Evolutionary conservation across 331 rosid genomes (phyloP), one percentile per base, ranked within the genome.

Genomic region (Stylosanthes scabra): DNA sequence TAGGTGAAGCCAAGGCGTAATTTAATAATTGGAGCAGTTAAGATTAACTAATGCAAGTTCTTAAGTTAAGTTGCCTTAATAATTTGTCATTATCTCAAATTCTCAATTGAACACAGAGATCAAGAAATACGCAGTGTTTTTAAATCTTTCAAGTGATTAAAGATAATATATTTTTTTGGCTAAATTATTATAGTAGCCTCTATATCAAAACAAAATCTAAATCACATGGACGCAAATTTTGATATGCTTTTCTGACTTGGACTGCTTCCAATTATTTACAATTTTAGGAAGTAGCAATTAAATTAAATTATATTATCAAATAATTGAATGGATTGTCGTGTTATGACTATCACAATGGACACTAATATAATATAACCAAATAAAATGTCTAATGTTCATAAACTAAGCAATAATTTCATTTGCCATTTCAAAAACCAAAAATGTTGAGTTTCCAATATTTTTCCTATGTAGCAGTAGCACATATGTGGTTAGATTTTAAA

Each of bases 371-470:
- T 34, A 34, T 34, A 34, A 34, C 6, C 6, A 34, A 34, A 34
- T 3, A 34, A 34, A 34, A 3, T 34, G 49, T 3, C 34, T 16
- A 20, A 60, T 61, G 27, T 63, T 65, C 15, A 44, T 29, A 9
- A 58, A 41, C 34, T 42, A 67, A 34, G 54, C 44, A 50, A 59
- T 12, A 57, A 57, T 27, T 27, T 62, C 72, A 69, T 78, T 68
- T 64, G 64, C 71, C 62, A 82, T 73, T 80, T 75, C 80, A 83
- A 89, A 89, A 90, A 83, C 87, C 25, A 20, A 20, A 20, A 88
- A 87, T 83, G 79, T 65, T 59, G 77, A 39, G 76, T 71, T 51
- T 74, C 77, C 77, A 74, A 73, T 72, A 62, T 63, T 20, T 20
- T 76, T 73, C 52, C 58, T 67, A 74, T 66, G 75, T 74, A 57